Base-by-base conservation (phyloP, 352 stramenopile genomes). In the Hyaloperonospora arabidopsidis region DNA sequence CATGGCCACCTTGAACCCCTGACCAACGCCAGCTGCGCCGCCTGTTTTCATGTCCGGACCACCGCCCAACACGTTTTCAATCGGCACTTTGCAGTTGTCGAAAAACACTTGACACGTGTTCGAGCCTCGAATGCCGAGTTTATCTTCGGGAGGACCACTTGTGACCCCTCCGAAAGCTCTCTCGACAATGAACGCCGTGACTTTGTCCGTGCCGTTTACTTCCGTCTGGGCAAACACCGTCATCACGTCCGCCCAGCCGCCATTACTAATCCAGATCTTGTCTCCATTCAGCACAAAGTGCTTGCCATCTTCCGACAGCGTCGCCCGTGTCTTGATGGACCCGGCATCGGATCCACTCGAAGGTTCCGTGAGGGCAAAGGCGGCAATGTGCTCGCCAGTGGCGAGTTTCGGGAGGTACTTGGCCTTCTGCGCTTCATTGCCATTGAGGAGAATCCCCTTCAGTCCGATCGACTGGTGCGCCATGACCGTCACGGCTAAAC, bases 201-300 rank as follows among this genome's bases (percentile, higher is more conserved):
- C 97, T 47, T 97, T 97, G 73, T 97, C 97, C 78, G 98, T 97
- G 53, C 94, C 94, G 51, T 95, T 67, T n/a, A 93, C 84, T 55
- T 98, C 83, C 0, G 76, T 95, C 75, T 98, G 97, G 19, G 94
- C 95, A 74, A 98, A 98, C 11, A 98, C 91, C 15, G 97, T 92
- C 82, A 98, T 98, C 48, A 98, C 72, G 14, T 97, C 89, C n/a
- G 95, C 95, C 74, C 97, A 93, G 38, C 82, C 89, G 22, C 88
- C 89, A 80, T 98, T 98, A 48, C 88, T 97, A 67, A 98, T 98
- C 95, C 95, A 99, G 52, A 98, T 87, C 76, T 98, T 99, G 63
- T 76, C 80, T 61, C 90, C 90, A 70, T 97, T 97, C 8, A 97
- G 60, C 49, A 97, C 74, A 64, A 89, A 97, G 54, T 91, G 76